These are phyloP conservation scores for Phytophthora colocasiae DNA, from an alignment of 352 stramenopile species.

Conservation along the genomic window DNA sequence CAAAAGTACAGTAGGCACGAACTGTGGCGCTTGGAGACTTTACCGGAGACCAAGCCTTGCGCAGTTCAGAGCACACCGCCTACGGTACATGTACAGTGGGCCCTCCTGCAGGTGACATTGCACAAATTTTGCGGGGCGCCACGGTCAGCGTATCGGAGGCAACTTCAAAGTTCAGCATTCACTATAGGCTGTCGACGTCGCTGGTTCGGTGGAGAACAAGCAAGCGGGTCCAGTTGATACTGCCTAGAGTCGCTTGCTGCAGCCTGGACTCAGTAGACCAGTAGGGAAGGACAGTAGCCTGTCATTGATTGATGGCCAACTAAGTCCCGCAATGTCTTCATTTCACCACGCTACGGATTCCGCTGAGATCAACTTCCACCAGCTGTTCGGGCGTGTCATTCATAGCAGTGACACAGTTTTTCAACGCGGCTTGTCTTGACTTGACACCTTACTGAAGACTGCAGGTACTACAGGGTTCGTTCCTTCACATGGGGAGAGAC, in stretches of 20 bases:
- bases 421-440: not conserved
- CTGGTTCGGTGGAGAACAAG: not conserved
- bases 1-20: not conserved
- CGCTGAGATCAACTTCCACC: not conserved
- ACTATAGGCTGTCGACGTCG: too few relatives aligned
- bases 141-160: not conserved
- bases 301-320: not conserved
- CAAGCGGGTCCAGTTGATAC: too few relatives aligned
- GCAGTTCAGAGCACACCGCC: too few relatives aligned
- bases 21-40: conserved; percentile 8
- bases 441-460: not conserved
- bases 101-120: not conserved
- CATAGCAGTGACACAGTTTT: not conserved
- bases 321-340: not conserved
- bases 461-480: too few relatives aligned
- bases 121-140: too few relatives aligned
- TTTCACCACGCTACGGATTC: not conserved
- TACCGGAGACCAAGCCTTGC: conserved; percentile 12
- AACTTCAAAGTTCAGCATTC: not conserved
- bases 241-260: too few relatives aligned
- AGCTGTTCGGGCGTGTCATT: not conserved
- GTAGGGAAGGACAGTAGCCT: conserved; percentile 21
- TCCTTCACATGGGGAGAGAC: too few relatives aligned
- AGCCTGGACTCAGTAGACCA: not conserved
- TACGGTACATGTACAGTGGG: too few relatives aligned